A percentile compares a stretch with the other conserved stretches of the same genome.
Evolutionary conservation across 345 rosid species (phyloP).

Genomic region (Eucalyptus erythrocorys): DNA sequence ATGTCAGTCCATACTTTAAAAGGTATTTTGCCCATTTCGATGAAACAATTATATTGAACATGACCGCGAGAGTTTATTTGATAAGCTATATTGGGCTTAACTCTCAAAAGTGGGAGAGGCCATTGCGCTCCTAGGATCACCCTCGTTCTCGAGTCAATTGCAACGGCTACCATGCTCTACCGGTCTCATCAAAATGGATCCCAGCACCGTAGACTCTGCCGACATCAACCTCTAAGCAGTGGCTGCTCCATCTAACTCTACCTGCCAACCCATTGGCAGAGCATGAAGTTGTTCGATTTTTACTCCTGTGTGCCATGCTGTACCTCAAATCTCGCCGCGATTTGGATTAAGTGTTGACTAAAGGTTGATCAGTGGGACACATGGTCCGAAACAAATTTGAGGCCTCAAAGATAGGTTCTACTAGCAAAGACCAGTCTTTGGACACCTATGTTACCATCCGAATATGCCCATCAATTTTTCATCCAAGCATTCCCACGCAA

Average conservation of each 20-base stretch:
- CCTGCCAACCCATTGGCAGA: not conserved
- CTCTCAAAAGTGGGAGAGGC: not conserved
- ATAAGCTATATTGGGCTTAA: not conserved
- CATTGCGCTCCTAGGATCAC: not conserved
- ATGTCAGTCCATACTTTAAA: not conserved
- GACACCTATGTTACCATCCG: not conserved
- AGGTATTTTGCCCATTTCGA: not conserved
- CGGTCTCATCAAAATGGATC: not conserved
- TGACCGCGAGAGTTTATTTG: not conserved
- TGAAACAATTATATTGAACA: not conserved
- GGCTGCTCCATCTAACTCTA: not conserved
- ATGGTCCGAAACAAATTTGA: not conserved
- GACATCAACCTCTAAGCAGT: not conserved
- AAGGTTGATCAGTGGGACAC: not conserved
- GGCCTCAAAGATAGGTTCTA: not conserved
- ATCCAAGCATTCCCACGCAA: not conserved
- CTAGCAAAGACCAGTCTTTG: not conserved
- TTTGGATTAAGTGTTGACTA: not conserved
- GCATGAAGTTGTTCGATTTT: not conserved
- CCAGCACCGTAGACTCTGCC: not conserved
- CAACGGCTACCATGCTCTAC: not conserved
- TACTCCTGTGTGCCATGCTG: not conserved
- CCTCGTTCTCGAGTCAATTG: not conserved
- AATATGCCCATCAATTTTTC: not conserved
- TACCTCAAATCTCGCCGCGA: not conserved